These are phyloP conservation scores for Globisporangium barbulae DNA, from an alignment of 352 stramenopile species.

Conservation along the genomic window DNA sequence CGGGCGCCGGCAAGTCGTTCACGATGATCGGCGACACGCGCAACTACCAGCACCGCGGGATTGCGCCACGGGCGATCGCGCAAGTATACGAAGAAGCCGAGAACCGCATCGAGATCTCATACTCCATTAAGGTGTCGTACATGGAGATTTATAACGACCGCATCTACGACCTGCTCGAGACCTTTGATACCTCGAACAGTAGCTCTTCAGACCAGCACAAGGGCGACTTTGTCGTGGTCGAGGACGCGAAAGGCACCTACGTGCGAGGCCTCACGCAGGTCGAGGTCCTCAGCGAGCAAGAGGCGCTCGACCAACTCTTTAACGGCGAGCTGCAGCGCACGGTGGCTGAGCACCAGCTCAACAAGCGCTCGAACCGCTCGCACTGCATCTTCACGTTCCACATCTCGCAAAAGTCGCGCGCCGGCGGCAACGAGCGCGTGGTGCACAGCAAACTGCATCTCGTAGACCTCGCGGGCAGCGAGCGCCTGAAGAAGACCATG, in stretches of 20 bases:
- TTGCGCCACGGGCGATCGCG: conserved; percentile 81
- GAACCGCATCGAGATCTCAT: conserved; percentile 87
- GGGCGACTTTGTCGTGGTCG: conserved; percentile 78
- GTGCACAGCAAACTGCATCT: conserved; percentile 91
- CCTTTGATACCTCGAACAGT: conserved; percentile 13
- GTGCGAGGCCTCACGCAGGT: conserved; percentile 88
- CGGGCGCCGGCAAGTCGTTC: conserved; percentile 88
- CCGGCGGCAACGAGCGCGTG: conserved; percentile 67
- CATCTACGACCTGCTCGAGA: conserved; percentile 90
- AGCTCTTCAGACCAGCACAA: conserved; percentile 14
- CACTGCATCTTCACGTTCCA: conserved; percentile 93
- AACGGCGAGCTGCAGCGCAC: conserved; percentile 90
- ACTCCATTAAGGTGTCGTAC: conserved; percentile 88
- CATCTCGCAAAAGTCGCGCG: conserved; percentile 86
- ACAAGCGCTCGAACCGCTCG: conserved; percentile 93
- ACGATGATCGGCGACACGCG: conserved; percentile 91
- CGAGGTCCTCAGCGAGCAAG: conserved; percentile 72
- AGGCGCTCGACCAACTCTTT: conserved; percentile 91
- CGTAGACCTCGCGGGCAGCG: conserved; percentile 93
- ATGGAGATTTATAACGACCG: conserved; percentile 97
- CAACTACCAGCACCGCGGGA: conserved; percentile 90
- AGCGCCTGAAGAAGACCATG: conserved; percentile 93
- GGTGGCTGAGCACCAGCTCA: conserved; percentile 92
- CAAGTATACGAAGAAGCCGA: conserved; percentile 91
- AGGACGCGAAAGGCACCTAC: conserved; percentile 78